Conservation (phyloP, 176 grass and related monocot genomes). For the Oryza coarctata region DNA sequence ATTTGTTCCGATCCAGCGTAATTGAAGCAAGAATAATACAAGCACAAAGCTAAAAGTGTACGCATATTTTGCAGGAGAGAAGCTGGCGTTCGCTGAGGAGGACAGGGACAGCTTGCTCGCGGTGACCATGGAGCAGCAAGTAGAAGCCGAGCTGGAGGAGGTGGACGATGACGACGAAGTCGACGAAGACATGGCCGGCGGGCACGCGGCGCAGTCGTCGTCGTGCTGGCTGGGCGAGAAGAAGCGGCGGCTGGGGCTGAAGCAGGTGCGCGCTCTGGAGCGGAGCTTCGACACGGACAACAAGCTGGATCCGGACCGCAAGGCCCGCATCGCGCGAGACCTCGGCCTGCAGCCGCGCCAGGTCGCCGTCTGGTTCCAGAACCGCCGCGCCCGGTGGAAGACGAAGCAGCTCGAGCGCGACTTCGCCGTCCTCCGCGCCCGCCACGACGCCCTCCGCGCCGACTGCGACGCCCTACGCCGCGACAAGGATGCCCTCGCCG, state of each 20-base stretch:
- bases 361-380: constrained; percentile 97
- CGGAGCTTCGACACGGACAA: constrained; percentile 63
- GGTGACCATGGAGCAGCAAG: constrained; percentile 38
- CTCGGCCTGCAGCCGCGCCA: constrained; percentile 86
- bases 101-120: background rate
- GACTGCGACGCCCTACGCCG: constrained; percentile 73
- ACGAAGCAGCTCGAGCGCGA: constrained; percentile 90
- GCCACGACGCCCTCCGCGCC: constrained; percentile 63
- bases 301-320: constrained; percentile 71
- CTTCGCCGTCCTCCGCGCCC: constrained; percentile 56
- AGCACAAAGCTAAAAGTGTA: background rate
- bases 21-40: background rate
- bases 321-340: constrained; percentile 67
- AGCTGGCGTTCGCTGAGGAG: constrained; percentile 30
- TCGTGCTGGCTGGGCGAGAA: constrained; percentile 53
- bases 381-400: constrained; percentile 94
- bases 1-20: background rate
- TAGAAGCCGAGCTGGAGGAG: constrained; percentile 36
- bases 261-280: constrained; percentile 64
- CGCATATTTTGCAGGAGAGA: constrained; percentile 23
- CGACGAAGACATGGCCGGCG: constrained; percentile 6
- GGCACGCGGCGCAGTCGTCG: background rate
- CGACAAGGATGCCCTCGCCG: constrained; percentile 70
- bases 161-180: constrained; percentile 33
- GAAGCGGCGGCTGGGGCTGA: constrained; percentile 51